Percentiles rank a stretch among this genome's conserved stretches.
Conservation (phyloP, 495 filamentous ascomycete species). For the Talaromyces nanjingensis region DNA sequence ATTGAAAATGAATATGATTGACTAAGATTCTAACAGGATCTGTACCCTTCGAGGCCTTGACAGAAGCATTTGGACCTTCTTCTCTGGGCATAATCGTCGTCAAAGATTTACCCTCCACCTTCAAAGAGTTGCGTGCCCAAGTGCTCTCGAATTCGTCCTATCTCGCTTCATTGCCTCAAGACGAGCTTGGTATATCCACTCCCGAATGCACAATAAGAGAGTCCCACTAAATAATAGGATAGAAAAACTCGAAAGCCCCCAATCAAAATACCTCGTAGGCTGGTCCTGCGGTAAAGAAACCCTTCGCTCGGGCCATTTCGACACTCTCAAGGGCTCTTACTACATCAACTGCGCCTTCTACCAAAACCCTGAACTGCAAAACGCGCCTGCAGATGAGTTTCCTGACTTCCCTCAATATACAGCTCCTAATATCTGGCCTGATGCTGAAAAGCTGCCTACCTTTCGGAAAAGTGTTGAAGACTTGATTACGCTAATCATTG, state of each 20-base stretch:
- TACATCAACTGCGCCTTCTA: conserved; percentile 97
- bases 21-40: conserved; percentile 42
- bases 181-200: conserved; percentile 57
- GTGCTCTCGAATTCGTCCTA: conserved; percentile 84
- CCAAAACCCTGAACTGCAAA: conserved; percentile 55
- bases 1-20: too few relatives aligned
- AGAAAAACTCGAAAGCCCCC: conserved; percentile 39
- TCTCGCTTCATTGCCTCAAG: conserved; percentile 70
- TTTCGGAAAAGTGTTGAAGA: conserved; percentile 67
- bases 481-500: conserved; percentile 79
- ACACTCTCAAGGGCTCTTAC: conserved; percentile 92
- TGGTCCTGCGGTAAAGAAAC: conserved; percentile 91
- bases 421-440: conserved; percentile 79
- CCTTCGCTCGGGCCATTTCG: conserved; percentile 80
- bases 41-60: conserved; percentile 65
- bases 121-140: conserved; percentile 57
- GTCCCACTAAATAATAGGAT: neutral
- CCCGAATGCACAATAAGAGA: neutral
- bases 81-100: conserved; percentile 93
- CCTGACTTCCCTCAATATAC: conserved; percentile 60
- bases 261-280: conserved; percentile 53
- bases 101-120: conserved; percentile 68
- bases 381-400: conserved; percentile 52
- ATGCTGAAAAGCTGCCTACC: conserved; percentile 54
- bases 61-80: conserved; percentile 81